Conservation (phyloP, 306 rosid species). For the Fragaria vesca region DNA sequence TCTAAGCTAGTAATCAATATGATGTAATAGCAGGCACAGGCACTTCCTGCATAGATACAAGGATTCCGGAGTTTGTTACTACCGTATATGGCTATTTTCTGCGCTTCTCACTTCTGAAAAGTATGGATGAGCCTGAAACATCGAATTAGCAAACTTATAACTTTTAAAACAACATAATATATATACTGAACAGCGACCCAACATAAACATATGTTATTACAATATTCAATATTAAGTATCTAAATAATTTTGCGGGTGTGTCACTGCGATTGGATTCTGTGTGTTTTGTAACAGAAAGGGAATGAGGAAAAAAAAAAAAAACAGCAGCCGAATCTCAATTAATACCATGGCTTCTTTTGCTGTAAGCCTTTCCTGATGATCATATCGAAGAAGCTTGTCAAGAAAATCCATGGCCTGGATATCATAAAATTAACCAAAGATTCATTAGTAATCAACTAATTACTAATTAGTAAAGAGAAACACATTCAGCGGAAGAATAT, state of each 20-base stretch:
- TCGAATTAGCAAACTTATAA: background rate
- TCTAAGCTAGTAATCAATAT: slow-evolving; percentile 12
- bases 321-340: background rate
- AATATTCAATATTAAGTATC: background rate
- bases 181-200: too few species aligned
- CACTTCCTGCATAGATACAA: slow-evolving; percentile 2
- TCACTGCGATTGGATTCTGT: background rate
- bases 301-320: slow-evolving; percentile 6
- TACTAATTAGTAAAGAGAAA: background rate
- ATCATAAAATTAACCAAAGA: slow-evolving; percentile 1
- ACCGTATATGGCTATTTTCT: slow-evolving; percentile 42
- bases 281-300: background rate
- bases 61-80: slow-evolving; percentile 2
- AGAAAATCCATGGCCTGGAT: slow-evolving; percentile 90
- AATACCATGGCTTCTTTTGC: slow-evolving; percentile 95
- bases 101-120: slow-evolving; percentile 51
- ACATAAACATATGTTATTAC: background rate
- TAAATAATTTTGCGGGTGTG: background rate
- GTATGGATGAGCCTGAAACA: slow-evolving; percentile 51
- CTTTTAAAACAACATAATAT: background rate
- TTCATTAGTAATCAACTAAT: background rate
- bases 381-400: slow-evolving; percentile 88
- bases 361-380: slow-evolving; percentile 92
- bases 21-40: background rate
- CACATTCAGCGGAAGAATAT: background rate